A percentile compares a stretch with the other conserved stretches of the same genome.
These are phyloP conservation scores for Sclerotinia nivalis DNA, from an alignment of 2,329 filamentous ascomycete species.

Conservation along the genomic window DNA sequence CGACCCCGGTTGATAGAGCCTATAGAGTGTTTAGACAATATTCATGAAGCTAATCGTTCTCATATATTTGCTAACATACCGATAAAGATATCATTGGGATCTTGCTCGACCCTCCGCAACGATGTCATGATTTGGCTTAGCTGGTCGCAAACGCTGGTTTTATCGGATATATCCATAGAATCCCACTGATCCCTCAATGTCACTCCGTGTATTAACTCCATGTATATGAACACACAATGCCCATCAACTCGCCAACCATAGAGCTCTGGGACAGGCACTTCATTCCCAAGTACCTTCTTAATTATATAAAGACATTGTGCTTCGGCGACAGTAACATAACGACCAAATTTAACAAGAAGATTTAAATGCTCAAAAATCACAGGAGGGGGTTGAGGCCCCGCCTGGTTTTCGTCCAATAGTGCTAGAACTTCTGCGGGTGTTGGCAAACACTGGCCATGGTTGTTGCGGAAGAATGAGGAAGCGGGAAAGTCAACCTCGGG, in stretches of 20 bases:
- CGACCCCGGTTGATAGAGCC: neutral
- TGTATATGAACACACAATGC: neutral
- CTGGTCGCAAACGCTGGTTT: neutral
- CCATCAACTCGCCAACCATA: constrained; percentile 39
- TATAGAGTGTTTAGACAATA: neutral
- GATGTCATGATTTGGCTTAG: neutral
- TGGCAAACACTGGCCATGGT: neutral
- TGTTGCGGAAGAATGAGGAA: neutral
- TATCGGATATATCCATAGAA: neutral
- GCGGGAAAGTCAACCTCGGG: neutral
- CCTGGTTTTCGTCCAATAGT: neutral
- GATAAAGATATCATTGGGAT: neutral
- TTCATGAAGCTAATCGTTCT: neutral
- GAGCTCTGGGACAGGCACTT: constrained; percentile 43
- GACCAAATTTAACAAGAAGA: constrained; percentile 43
- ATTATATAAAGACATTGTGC: constrained; percentile 41
- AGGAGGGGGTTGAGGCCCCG: neutral
- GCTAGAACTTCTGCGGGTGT: neutral
- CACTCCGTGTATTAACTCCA: neutral
- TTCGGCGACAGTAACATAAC: constrained; percentile 35
- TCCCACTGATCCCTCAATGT: neutral
- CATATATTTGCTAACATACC: neutral
- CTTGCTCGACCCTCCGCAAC: neutral
- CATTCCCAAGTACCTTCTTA: constrained; percentile 28
- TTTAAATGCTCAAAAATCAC: constrained; percentile 37